Evolutionary conservation across 768 basidiomycete genomes (phyloP).

Genomic region (Cyclocybe aegerita): DNA sequence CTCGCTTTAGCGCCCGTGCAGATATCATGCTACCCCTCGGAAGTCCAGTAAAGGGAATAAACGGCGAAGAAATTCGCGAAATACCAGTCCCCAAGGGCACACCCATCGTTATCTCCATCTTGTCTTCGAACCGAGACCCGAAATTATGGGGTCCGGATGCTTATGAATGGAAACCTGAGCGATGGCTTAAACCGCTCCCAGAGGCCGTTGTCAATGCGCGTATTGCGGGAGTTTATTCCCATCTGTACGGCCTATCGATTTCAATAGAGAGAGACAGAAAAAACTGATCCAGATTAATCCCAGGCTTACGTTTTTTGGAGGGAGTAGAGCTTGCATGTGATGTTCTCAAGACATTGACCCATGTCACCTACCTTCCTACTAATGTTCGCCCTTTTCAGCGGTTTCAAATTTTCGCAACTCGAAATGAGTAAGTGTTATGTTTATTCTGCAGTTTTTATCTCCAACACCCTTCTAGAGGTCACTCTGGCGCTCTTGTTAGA

Average conservation of each 20-base stretch:
- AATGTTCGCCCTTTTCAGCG: constrained; percentile 4
- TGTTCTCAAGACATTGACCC: background rate
- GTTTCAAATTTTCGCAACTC: constrained; percentile 46
- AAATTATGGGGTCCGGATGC: constrained; percentile 41
- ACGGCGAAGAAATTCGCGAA: background rate
- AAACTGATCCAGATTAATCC: background rate
- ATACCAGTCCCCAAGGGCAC: background rate
- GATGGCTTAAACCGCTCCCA: constrained; percentile 38
- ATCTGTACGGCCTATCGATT: constrained; percentile 23
- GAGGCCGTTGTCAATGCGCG: constrained; percentile 25
- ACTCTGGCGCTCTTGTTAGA: constrained; percentile 17
- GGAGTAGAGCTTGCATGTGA: constrained; percentile 38
- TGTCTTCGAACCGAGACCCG: constrained; percentile 9
- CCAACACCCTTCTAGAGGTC: constrained; percentile 18
- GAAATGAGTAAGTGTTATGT: constrained; percentile 42
- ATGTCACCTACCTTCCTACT: constrained; percentile 21
- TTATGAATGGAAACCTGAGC: constrained; percentile 42
- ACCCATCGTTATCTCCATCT: constrained; percentile 5
- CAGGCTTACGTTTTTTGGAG: constrained; percentile 46
- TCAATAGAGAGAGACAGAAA: no score
- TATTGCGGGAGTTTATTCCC: constrained; percentile 34
- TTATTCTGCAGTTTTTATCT: background rate
- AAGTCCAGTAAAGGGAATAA: no score
- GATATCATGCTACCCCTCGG: no score
- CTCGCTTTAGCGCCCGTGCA: no score